Base-by-base conservation (phyloP, 495 filamentous ascomycete species). In the Penicillium herquei region DNA sequence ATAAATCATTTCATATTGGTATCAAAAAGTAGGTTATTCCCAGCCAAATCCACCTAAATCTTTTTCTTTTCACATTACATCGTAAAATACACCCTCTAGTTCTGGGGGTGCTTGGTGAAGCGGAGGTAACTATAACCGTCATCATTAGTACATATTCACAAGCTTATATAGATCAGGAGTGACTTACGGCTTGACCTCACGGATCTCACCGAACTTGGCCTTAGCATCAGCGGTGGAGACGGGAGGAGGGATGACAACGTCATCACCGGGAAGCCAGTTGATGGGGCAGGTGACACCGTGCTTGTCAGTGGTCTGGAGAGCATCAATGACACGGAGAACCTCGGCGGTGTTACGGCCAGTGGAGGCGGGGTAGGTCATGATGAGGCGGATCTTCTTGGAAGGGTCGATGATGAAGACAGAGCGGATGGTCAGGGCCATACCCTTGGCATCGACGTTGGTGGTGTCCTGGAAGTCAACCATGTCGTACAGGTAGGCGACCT, bases 391-490 rank as follows among this genome's bases (percentile, higher is more conserved):
- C 76, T 85, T 87, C 77, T 88, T 87, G 57, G 67, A 57, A 26
- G 86, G 85, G 66, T 88, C 86, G 62, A 89, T 87, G 60, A 89
- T 77, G 68, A 87, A 87, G 44, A 88, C 83, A 39, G 80, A 81
- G 54, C 86, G 82, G 61, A 89, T 87, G 44, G 85, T 88, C 60
- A 87, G 84, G 4, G 84, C 79, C 51, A 84, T 77, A 39, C 81
- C 80, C 73, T 83, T 82, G 51, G 75, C 61, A 56, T 78, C 77
- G 39, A 83, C 72, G 63, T 84, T 84, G 44, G 73, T 76, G 50
- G 81, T 66, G 61, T 86, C 83, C 49, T 79, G 74, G 37, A 72
- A 68, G 66, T 81, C 78, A 46, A 88, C 74, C 85, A 88, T 88
- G 62, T 87, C 84, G 71, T 87, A 88, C 21, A 81, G 70, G 65